phyloP scores from a whole-genome alignment of 108 stramenopile species.

The Hondaea fermentalgiana region DNA sequence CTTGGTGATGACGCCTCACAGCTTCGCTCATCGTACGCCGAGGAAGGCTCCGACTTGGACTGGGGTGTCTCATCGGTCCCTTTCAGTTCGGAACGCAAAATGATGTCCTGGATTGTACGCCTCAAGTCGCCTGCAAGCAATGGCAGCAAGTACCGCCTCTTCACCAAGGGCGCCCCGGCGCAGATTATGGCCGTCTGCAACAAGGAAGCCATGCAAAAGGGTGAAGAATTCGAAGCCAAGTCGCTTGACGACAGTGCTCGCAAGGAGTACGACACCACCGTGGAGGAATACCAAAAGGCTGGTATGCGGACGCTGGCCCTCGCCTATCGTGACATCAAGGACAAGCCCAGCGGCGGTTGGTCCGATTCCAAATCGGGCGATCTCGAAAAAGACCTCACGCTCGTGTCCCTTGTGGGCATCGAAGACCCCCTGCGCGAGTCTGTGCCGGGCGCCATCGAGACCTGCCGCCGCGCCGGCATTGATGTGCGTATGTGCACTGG shows the following conservation, averaged over 20 bases:
- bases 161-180: slow-evolving; percentile 75
- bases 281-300: slow-evolving; percentile 58
- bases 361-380: not conserved
- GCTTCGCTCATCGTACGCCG: slow-evolving; percentile 60
- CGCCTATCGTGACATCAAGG: slow-evolving; percentile 61
- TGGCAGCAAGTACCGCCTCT: slow-evolving; percentile 62
- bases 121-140: not conserved
- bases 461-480: slow-evolving; percentile 61
- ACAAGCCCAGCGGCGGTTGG: not conserved
- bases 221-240: slow-evolving; percentile 19
- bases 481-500: slow-evolving; percentile 97
- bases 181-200: slow-evolving; percentile 59
- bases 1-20: slow-evolving; percentile 55
- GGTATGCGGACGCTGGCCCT: slow-evolving; percentile 72
- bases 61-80: slow-evolving; percentile 60
- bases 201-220: slow-evolving; percentile 18
- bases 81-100: slow-evolving; percentile 78
- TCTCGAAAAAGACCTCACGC: slow-evolving; percentile 57
- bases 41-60: slow-evolving; percentile 55
- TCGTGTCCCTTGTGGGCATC: slow-evolving; percentile 81
- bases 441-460: slow-evolving; percentile 75
- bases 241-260: slow-evolving; percentile 34
- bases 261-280: slow-evolving; percentile 31
- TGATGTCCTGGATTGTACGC: slow-evolving; percentile 80
- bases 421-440: slow-evolving; percentile 87